Base-by-base conservation (phyloP, 345 rosid species). In the Brassica carinata region DNA sequence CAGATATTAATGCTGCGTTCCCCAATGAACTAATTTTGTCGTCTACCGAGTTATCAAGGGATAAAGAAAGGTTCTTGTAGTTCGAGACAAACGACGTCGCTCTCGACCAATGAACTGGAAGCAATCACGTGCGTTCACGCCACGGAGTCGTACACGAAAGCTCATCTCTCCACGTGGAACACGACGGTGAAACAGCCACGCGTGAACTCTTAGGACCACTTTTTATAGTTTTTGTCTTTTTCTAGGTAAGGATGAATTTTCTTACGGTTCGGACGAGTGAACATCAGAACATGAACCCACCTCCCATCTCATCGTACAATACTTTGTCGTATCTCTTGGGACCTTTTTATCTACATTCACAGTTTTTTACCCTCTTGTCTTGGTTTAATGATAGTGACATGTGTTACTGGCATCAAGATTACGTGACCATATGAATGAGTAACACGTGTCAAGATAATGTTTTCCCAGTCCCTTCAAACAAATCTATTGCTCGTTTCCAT, bases 101-200 rank as follows among this genome's bases (percentile, higher is more conserved):
- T 53, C 30, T 71, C 5, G 6, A 55, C 80, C 80, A 81, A 81
- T 76, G 17, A 71, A 8, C 19, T 55, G 13, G 69, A 58, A 66
- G 40, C 64, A 55, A 65, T 45, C 84, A 81, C 77, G 80, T 81
- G 84, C 23, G 73, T 0, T 55, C 77, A 71, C 76, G 77, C 77
- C 80, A 76, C 77, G 73, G 73, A 76, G 80, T 55, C 80, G 80
- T 81, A 76, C 80, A 75, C 77, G 80, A 55, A 81, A 75, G 76
- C 76, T 70, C 51, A 64, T 64, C 76, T 53, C 64, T 19, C 73
- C 77, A 81, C 73, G 84, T 81, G 77, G 76, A 9, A 43, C 36
- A 53, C 15, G 51, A 8, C 9, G 34, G 5, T 64, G 15, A 1
- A 4, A 10, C 1, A 8, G 40, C 15, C 84, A 76, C 73, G 80